These are phyloP conservation scores for Thielaviopsis cerberus DNA, from an alignment of 2,329 filamentous ascomycete species.

Conservation along the genomic window DNA sequence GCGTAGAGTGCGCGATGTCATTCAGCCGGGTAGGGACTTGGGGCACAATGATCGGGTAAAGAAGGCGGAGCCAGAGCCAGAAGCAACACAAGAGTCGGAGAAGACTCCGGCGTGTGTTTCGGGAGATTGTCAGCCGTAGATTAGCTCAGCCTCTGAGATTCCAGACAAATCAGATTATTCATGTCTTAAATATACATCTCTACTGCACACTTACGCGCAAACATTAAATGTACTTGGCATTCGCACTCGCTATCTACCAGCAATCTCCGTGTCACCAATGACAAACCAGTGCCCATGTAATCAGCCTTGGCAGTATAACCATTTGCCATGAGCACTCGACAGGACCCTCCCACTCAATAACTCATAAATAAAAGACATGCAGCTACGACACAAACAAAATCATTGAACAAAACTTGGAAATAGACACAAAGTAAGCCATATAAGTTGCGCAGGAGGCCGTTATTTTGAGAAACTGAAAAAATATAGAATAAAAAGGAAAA, in stretches of 20 bases:
- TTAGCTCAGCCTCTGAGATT: no score
- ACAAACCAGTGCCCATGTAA: no score
- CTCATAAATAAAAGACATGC: neutral
- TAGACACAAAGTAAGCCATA: neutral
- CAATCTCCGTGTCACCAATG: no score
- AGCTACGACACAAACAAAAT: neutral
- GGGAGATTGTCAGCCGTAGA: neutral
- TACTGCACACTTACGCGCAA: no score
- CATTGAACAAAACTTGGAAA: neutral
- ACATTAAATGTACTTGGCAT: no score
- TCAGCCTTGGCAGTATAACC: no score
- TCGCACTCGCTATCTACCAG: no score
- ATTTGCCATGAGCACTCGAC: no score
- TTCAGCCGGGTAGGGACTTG: slow-evolving; percentile 59
- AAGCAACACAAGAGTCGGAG: neutral
- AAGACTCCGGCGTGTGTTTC: slow-evolving; percentile 1
- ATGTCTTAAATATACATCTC: no score
- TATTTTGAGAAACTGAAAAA: slow-evolving; percentile 4
- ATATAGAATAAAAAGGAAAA: neutral
- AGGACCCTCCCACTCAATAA: no score
- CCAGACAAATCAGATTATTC: no score
- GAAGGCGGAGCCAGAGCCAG: slow-evolving; percentile 1
- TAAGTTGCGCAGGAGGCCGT: neutral
- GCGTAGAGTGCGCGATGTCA: slow-evolving; percentile 60
- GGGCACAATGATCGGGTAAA: slow-evolving; percentile 55